These are phyloP conservation scores for Thermothelomyces thermophilus DNA, from an alignment of 2,329 filamentous ascomycete species.

Conservation along the genomic window DNA sequence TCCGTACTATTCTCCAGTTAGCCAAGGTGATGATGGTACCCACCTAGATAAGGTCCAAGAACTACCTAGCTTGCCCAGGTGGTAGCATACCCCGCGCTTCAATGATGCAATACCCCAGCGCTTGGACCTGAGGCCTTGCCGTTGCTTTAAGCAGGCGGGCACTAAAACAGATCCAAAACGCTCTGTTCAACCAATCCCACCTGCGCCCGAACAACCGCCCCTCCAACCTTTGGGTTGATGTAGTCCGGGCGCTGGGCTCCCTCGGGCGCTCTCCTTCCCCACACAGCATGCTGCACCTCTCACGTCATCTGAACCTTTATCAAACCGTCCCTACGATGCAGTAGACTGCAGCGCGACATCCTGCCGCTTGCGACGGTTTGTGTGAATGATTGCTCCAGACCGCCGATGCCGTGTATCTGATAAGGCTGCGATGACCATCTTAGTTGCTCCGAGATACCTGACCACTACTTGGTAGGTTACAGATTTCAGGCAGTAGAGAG, in stretches of 20 bases:
- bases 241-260: no score
- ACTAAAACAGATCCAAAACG: slow-evolving; percentile 33
- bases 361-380: neutral
- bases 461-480: no score
- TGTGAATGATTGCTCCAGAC: neutral
- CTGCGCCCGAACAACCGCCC: neutral
- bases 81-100: neutral
- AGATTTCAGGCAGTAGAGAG: neutral
- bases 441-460: no score
- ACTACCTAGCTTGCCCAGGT: no score
- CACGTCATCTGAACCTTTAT: neutral
- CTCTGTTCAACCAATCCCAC: slow-evolving; percentile 17
- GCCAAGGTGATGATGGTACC: neutral
- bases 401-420: neutral
- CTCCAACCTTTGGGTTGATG: no score
- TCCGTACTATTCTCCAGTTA: neutral
- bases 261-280: neutral
- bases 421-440: neutral
- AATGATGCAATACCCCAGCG: slow-evolving; percentile 7
- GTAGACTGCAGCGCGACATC: neutral
- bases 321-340: neutral
- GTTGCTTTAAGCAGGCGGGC: slow-evolving; percentile 29
- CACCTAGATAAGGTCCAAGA: neutral
- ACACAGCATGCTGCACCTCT: neutral
- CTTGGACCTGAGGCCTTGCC: slow-evolving; percentile 8